Conservation (phyloP, 768 basidiomycete species). For the Lactarius indigo region DNA sequence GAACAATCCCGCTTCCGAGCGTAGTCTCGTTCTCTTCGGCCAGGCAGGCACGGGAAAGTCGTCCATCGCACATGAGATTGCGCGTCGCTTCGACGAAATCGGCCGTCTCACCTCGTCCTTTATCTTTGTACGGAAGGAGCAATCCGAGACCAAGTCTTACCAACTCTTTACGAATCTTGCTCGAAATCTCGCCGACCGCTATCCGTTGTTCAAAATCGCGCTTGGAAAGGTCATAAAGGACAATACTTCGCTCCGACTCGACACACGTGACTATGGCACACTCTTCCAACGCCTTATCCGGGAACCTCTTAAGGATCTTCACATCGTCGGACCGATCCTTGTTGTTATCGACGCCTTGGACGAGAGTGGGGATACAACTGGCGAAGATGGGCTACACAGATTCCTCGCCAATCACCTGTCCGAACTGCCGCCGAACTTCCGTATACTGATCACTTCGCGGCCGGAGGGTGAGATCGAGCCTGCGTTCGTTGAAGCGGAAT, state of each 20-base stretch:
- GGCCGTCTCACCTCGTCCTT: not conserved
- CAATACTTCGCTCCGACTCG: not conserved
- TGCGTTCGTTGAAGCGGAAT: not conserved
- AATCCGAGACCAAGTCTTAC: not conserved
- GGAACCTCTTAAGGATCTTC: not conserved
- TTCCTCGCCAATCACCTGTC: not conserved
- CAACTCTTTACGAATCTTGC: not conserved
- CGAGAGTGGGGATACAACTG: not conserved
- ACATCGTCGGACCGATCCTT: not conserved
- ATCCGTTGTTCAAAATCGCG: not conserved
- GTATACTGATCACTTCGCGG: constrained; percentile 1
- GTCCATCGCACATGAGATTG: not conserved
- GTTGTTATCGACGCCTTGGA: constrained; percentile 1
- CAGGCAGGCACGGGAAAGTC: not conserved
- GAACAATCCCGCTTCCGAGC: not conserved
- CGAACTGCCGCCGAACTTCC: constrained; percentile 1
- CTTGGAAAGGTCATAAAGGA: not conserved
- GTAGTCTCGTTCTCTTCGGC: not conserved
- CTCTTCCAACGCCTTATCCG: not conserved
- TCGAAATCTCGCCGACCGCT: not conserved
- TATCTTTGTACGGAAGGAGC: not conserved
- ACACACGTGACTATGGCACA: not conserved
- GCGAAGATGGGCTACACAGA: not conserved
- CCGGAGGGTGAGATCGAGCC: not conserved
- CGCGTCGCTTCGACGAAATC: not conserved